These are phyloP conservation scores for Daldinia childiae DNA, from an alignment of 495 filamentous ascomycete genomes.

Conservation along the genomic window DNA sequence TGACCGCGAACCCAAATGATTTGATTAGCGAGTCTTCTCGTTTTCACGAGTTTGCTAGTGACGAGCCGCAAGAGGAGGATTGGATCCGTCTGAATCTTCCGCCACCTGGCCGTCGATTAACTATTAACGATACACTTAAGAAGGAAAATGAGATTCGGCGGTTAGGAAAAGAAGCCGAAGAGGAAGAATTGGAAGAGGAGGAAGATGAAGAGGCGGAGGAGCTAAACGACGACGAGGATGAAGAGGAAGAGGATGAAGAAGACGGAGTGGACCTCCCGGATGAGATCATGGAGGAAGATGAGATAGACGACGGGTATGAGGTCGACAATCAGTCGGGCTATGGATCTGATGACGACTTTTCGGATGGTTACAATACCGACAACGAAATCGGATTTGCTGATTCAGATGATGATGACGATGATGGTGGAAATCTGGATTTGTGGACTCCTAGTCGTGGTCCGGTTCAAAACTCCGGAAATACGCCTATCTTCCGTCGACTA, in stretches of 20 bases:
- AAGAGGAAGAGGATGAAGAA: conserved; percentile 56
- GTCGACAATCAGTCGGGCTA: conserved; percentile 64
- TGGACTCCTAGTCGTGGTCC: conserved; percentile 76
- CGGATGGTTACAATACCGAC: conserved; percentile 90
- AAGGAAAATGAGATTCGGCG: conserved; percentile 90
- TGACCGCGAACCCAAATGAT: conserved; percentile 61
- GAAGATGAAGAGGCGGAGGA: conserved; percentile 64
- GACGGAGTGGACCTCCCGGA: conserved; percentile 48
- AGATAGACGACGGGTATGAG: conserved; percentile 59
- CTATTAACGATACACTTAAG: conserved; percentile 86
- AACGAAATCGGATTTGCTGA: conserved; percentile 94
- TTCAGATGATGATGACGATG: conserved; percentile 80
- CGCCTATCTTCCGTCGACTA: conserved; percentile 51
- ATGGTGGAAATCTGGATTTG: conserved; percentile 78
- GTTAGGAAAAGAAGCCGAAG: conserved; percentile 88
- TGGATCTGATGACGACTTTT: conserved; percentile 71
- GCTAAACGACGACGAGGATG: conserved; percentile 59
- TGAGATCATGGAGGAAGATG: conserved; percentile 47
- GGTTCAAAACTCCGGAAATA: conserved; percentile 52
- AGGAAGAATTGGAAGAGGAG: conserved; percentile 80
- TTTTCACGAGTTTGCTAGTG: conserved; percentile 94
- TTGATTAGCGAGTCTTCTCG: conserved; percentile 74
- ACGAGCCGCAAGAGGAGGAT: conserved; percentile 80
- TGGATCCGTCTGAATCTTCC: conserved; percentile 77
- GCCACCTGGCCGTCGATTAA: conserved; percentile 71